Evolutionary conservation across 23 red algal genomes (phyloP), one percentile per base, ranked within the genome.

Genomic region (Cyanidiococcus yangmingshanensis): DNA sequence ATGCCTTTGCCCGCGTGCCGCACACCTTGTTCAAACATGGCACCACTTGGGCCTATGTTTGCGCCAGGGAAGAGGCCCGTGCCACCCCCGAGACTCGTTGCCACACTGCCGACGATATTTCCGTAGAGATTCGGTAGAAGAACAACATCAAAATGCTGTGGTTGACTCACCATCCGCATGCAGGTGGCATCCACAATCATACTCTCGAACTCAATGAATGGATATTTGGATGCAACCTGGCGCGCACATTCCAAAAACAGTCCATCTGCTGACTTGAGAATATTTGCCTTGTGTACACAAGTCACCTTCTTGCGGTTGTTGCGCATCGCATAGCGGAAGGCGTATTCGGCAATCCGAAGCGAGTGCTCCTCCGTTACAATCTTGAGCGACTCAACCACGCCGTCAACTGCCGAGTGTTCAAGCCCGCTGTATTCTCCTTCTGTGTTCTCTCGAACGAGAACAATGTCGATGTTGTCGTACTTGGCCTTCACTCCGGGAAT

Each of bases 301-400:
- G 94, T 98, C 36, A 98, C 94, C 37, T 59, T 51, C 77, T 86
- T 85, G 3, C 94, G 84, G 37, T 82, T 58, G 76, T 98, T 98
- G 2, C 83, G 79, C 25, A 68, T 80, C 40, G 94, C 94, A 58
- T 98, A 98, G 30, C 91, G 57, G 76, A 98, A 98, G 17, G 94
- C 94, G 85, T 91, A 98, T 45, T 88, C 86, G 39, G 88, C 89
- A 25, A 98, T 86, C 2, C 94, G 83, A 74, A 80, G 75, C 24
- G 84, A 89, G 39, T 83, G 84, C 30, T 88, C 79, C 37, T 85
- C 68, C 15, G 94, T 92, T 45, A 98, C 91, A 37, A 98, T 74
- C 82, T 98, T 98, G 59, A 98, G 82, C 76, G 84, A 87, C 83
- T 98, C 94, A 39, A 98, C 94, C 37, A 98, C 94, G 68, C 94